Conservation (phyloP, 2,329 filamentous ascomycete genomes). For the Blastomyces gilchristii region DNA sequence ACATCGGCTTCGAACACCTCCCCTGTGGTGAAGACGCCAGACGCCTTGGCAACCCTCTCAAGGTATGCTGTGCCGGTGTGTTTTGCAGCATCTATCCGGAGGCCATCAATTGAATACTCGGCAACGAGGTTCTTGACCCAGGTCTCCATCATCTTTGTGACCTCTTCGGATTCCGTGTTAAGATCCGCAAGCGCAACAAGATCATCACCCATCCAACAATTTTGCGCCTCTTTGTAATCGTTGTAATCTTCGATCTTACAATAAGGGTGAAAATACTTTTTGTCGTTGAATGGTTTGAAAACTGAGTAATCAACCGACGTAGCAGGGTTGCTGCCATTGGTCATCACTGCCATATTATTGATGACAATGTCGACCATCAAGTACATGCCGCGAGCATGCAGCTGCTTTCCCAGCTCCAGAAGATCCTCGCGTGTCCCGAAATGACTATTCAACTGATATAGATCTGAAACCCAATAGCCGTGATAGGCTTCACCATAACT, state of each 20-base stretch:
- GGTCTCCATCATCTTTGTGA: slow-evolving; percentile 32
- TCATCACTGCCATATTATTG: slow-evolving; percentile 31
- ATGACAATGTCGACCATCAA: slow-evolving; percentile 45
- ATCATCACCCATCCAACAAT: slow-evolving; percentile 48
- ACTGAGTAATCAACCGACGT: slow-evolving; percentile 43
- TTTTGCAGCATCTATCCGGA: slow-evolving; percentile 43
- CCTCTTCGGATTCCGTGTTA: slow-evolving; percentile 34
- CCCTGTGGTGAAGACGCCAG: slow-evolving; percentile 39
- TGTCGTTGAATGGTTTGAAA: slow-evolving; percentile 46
- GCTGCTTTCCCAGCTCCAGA: slow-evolving; percentile 35
- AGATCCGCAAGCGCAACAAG: slow-evolving; percentile 47
- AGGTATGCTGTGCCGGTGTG: slow-evolving; percentile 38
- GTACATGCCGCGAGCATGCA: slow-evolving; percentile 41
- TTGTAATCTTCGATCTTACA: slow-evolving; percentile 46
- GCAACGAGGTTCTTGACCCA: slow-evolving; percentile 35
- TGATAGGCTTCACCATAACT: slow-evolving; percentile 41
- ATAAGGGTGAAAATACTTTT: slow-evolving; percentile 50
- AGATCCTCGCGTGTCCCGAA: slow-evolving; percentile 42
- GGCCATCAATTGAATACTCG: slow-evolving; percentile 41
- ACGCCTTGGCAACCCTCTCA: slow-evolving; percentile 27
- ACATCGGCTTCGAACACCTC: slow-evolving; percentile 36
- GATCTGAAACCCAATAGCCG: slow-evolving; percentile 42
- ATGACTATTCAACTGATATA: slow-evolving; percentile 40
- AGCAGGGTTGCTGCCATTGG: slow-evolving; percentile 36
- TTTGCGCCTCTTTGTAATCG: slow-evolving; percentile 36